These are phyloP conservation scores for Fusarium xyrophilum DNA, from an alignment of 2,329 filamentous ascomycete species.

Conservation along the genomic window DNA sequence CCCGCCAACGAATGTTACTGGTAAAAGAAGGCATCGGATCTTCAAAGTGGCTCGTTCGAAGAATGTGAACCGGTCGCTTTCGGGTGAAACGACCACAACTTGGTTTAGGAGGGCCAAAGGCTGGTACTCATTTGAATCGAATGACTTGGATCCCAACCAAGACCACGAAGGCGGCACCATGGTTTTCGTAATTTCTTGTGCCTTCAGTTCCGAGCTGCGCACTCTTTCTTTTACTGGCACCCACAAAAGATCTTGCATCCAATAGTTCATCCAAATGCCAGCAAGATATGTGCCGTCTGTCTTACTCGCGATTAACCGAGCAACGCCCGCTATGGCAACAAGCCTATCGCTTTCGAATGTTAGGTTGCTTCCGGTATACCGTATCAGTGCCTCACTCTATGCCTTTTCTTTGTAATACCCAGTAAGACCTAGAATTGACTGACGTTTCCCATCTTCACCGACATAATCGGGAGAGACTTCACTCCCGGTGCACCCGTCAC, in stretches of 20 bases:
- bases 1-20: neutral
- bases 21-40: neutral
- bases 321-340: neutral
- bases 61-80: neutral
- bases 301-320: neutral
- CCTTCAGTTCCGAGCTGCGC: too few relatives aligned
- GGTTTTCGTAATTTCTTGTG: too few relatives aligned
- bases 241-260: neutral
- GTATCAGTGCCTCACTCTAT: rapidly evolving
- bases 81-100: rapidly evolving
- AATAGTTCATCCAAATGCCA: neutral
- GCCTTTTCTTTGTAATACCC: rapidly evolving
- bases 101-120: neutral
- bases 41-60: neutral
- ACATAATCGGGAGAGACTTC: too few relatives aligned
- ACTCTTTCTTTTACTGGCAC: neutral
- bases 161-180: too few relatives aligned
- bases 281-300: neutral
- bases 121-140: neutral
- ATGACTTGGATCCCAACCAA: neutral
- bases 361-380: neutral
- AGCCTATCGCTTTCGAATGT: neutral
- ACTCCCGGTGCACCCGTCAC: rapidly evolving
- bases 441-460: too few relatives aligned
- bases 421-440: neutral